Conservation (phyloP, 768 basidiomycete genomes). For the Pisolithus sp. region DNA sequence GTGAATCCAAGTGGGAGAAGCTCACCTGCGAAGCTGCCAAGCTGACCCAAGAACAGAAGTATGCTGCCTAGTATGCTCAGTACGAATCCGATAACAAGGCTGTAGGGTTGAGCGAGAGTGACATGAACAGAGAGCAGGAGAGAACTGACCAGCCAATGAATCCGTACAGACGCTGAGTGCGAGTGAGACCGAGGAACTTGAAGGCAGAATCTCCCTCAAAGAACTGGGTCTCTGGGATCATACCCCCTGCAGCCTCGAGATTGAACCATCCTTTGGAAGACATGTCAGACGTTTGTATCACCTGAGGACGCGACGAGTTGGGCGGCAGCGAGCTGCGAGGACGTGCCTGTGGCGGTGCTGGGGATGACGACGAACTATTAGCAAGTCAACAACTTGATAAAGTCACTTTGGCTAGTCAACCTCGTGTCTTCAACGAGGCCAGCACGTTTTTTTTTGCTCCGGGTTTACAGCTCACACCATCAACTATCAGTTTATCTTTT, state of each 20-base stretch:
- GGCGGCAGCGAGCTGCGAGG: no score
- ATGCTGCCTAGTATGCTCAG: conserved; percentile 76
- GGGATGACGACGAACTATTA: no score
- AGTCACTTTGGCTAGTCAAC: no score
- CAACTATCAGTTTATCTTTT: no score
- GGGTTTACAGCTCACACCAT: no score
- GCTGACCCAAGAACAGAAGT: conserved; percentile 65
- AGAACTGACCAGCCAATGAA: conserved; percentile 70
- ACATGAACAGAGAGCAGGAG: neutral
- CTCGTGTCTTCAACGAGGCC: no score
- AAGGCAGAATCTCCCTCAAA: conserved; percentile 91
- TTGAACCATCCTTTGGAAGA: conserved; percentile 81
- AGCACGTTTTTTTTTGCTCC: no score
- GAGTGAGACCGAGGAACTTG: conserved; percentile 68
- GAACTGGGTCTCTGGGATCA: conserved; percentile 72
- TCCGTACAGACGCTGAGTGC: conserved; percentile 79
- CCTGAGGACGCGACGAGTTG: no score
- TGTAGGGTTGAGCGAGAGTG: conserved; percentile 21
- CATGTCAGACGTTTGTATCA: conserved; percentile 6
- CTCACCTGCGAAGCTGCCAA: conserved; percentile 71
- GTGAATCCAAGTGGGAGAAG: conserved; percentile 7
- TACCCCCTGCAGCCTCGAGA: conserved; percentile 57
- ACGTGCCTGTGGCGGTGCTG: no score
- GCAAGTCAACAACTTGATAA: no score
- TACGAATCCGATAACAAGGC: conserved; percentile 68